Evolutionary conservation across 2,329 filamentous ascomycete genomes (phyloP), one percentile per base, ranked within the genome.

Genomic region (Samsoniella hepiali): DNA sequence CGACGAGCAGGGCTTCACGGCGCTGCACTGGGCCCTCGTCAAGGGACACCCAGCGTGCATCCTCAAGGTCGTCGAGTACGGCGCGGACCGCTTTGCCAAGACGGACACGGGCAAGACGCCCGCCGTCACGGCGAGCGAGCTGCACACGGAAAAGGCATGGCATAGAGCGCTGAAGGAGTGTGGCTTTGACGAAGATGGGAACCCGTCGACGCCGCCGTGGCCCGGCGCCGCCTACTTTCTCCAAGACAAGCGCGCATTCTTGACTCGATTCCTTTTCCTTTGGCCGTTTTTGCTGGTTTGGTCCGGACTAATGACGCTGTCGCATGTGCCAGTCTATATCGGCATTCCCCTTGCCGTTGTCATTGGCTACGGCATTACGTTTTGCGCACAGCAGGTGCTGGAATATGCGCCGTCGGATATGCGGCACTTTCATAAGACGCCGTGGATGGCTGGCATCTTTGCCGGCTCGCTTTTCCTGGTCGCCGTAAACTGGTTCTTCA

Each of bases 11-110:
- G 94, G 94, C 34, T 95, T 98, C 74, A 97, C 94, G 0, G 93
- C 95, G 4, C 79, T 99, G 68, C 95, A 99, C 73, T 99, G 95
- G 95, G 93, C 93, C 1, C 80, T 99, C 54, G 95, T 99, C 42
- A 97, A 96, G 77, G 95, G 96, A 13, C 95, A 90, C 56, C 86
- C 91, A 65, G 88, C 88, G 11, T 97, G 93, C 74, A 90, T 99
- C 67, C 88, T 96, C 73, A 98, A 97, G 77, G 82, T 99, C 51
- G 85, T 99, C 69, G 95, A 99, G 79, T 97, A 97, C 74, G 96
- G 95, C 54, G 88, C 93, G 32, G 95, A 99, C 77, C 86, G 95
- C 53, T 98, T 96, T 73, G 92, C 91, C 44, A 90, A 93, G 77
- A 97, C 93, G 34, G 84, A 87, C 61, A 91, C 92, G 54, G 94